Percentiles rank a stretch among this genome's conserved stretches.
Evolutionary conservation across 768 basidiomycete genomes (phyloP).

Genomic region (Clathrus columnatus): DNA sequence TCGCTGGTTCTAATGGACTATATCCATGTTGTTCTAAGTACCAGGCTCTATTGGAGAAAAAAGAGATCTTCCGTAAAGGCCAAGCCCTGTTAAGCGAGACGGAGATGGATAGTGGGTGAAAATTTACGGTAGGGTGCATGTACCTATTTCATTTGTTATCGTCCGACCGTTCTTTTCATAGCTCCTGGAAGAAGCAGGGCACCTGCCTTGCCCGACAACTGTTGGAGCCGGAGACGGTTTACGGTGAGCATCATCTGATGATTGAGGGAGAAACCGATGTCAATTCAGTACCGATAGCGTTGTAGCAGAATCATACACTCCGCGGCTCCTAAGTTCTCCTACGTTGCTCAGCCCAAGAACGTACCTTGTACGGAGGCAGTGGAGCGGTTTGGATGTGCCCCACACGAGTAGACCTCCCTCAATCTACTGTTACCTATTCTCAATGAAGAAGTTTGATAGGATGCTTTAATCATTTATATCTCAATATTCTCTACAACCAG

Average conservation of each 20-base stretch:
- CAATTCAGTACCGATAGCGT: too few species aligned
- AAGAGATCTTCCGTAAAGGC: conserved; percentile 92
- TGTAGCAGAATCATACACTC: background rate
- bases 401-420: background rate
- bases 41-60: conserved; percentile 57
- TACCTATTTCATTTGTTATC: conserved; percentile 6
- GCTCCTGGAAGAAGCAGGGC: conserved; percentile 82
- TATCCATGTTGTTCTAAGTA: background rate
- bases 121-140: conserved; percentile 55
- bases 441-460: too few species aligned
- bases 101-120: conserved; percentile 89
- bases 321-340: conserved; percentile 8
- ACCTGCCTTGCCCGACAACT: conserved; percentile 70
- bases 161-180: conserved; percentile 20
- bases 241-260: conserved; percentile 8
- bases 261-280: background rate
- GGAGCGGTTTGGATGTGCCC: conserved; percentile 14
- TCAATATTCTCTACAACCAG: too few species aligned
- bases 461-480: too few species aligned
- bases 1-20: background rate
- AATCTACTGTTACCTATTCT: too few species aligned
- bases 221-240: conserved; percentile 38
- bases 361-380: conserved; percentile 50
- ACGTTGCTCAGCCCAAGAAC: conserved; percentile 43
- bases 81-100: conserved; percentile 68